phyloP scores from a whole-genome alignment of 2,329 filamentous ascomycete species.

The Colletotrichum horii region DNA sequence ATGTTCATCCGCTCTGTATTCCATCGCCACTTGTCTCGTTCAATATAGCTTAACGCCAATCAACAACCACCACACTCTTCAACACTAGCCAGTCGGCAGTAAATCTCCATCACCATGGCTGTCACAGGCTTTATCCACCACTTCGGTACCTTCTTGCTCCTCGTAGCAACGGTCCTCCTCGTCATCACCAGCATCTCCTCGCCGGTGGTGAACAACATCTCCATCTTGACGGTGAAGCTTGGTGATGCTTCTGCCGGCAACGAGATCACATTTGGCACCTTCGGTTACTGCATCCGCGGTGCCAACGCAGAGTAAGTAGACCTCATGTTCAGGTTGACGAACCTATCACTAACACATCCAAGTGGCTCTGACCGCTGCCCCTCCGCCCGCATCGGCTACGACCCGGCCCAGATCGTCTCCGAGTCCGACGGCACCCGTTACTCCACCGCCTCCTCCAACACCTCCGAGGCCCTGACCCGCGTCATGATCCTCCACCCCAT shows the following conservation, averaged over 20 bases:
- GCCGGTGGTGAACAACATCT: conserved; percentile 61
- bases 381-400: conserved; percentile 57
- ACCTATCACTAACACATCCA: not conserved
- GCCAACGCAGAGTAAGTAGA: conserved; percentile 26
- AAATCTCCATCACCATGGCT: conserved; percentile 44
- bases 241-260: conserved; percentile 36
- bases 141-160: conserved; percentile 62
- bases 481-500: conserved; percentile 69
- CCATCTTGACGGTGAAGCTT: conserved; percentile 58
- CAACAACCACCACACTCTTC: not conserved
- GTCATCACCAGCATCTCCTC: conserved; percentile 63
- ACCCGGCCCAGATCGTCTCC: conserved; percentile 51
- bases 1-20: not conserved
- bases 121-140: conserved; percentile 58
- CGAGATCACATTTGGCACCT: conserved; percentile 61
- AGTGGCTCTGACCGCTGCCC: conserved; percentile 53
- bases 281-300: conserved; percentile 58
- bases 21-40: not conserved
- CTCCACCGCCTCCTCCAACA: conserved; percentile 45
- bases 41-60: not conserved
- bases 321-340: not conserved
- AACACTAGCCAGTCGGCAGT: not conserved
- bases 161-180: conserved; percentile 60
- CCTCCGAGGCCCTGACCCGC: conserved; percentile 55
- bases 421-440: conserved; percentile 42